Conservation (phyloP, 1,284 basidiomycete species). For the Cutaneotrichosporon sp. region DNA sequence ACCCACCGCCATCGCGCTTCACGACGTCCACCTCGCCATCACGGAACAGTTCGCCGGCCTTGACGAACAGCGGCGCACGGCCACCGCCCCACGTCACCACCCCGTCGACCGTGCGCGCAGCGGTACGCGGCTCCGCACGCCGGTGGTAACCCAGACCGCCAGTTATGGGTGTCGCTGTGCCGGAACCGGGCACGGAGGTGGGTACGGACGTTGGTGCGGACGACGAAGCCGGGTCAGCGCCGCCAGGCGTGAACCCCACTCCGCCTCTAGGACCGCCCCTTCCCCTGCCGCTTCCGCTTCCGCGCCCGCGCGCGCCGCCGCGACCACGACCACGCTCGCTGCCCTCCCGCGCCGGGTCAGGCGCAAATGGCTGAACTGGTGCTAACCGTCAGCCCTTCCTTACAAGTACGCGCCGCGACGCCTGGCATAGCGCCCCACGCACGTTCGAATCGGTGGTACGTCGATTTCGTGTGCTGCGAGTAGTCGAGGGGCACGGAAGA, state of each 20-base stretch:
- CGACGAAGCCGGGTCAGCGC: too few species aligned
- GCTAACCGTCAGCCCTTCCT: not conserved
- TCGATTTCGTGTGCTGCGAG: conserved; percentile 29
- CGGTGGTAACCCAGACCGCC: conserved; percentile 31
- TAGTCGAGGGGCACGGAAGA: conserved; percentile 42
- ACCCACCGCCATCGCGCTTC: conserved; percentile 31
- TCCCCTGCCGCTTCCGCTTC: too few species aligned
- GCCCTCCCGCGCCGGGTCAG: not conserved
- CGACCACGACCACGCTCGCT: too few species aligned
- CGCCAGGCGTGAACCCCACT: too few species aligned
- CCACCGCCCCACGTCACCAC: conserved; percentile 36
- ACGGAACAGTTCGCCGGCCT: conserved; percentile 47
- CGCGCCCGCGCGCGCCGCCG: too few species aligned
- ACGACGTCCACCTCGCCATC: conserved; percentile 43
- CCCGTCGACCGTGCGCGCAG: conserved; percentile 10
- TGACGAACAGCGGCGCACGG: conserved; percentile 44
- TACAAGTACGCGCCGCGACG: too few species aligned
- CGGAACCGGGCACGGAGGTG: conserved; percentile 10
- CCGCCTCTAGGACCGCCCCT: too few species aligned
- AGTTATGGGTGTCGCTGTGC: conserved; percentile 29
- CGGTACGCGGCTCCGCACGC: not conserved
- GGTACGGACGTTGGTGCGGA: too few species aligned
- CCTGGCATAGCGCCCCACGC: conserved; percentile 6
- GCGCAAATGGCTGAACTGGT: conserved; percentile 28
- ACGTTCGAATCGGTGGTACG: conserved; percentile 39